Evolutionary conservation across 768 basidiomycete species (phyloP).

Genomic region (Austroboletus eburneus): DNA sequence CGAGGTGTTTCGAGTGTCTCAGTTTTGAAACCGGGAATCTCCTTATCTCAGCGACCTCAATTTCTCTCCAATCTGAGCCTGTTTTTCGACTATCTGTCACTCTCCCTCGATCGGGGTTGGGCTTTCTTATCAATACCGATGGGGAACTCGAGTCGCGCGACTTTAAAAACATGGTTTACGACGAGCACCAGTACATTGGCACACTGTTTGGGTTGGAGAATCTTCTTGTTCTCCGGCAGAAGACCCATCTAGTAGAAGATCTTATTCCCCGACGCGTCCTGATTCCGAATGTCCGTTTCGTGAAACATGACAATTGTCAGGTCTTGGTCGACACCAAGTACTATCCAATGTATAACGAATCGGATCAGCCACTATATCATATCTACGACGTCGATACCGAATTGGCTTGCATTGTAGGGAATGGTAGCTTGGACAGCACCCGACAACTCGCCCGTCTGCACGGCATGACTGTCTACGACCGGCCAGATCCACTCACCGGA

Average conservation of each 20-base stretch:
- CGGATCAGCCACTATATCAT: not conserved
- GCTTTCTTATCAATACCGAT: slow-evolving; percentile 31
- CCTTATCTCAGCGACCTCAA: slow-evolving; percentile 6
- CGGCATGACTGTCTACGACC: slow-evolving; percentile 34
- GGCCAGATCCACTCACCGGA: slow-evolving; percentile 39
- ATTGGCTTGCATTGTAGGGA: slow-evolving; percentile 16
- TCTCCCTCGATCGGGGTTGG: slow-evolving; percentile 34
- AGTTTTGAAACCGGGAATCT: not conserved
- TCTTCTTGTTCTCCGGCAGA: slow-evolving; percentile 27
- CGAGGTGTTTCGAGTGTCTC: not conserved
- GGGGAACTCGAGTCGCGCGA: slow-evolving; percentile 35
- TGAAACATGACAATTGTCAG: not conserved
- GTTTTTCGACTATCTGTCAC: slow-evolving; percentile 13
- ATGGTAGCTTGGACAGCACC: slow-evolving; percentile 15
- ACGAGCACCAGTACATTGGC: slow-evolving; percentile 34
- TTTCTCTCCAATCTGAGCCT: not conserved
- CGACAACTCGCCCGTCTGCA: slow-evolving; percentile 40
- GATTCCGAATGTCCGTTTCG: not conserved
- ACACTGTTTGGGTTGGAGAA: slow-evolving; percentile 39
- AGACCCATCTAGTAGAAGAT: not conserved
- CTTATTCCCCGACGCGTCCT: not conserved
- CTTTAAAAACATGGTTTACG: slow-evolving; percentile 36
- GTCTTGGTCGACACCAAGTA: not conserved
- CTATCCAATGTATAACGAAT: not conserved
- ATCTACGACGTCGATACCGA: not conserved